These are phyloP conservation scores for Tetramitus jugosus DNA, from an alignment of 208 protist genomes.

Conservation along the genomic window DNA sequence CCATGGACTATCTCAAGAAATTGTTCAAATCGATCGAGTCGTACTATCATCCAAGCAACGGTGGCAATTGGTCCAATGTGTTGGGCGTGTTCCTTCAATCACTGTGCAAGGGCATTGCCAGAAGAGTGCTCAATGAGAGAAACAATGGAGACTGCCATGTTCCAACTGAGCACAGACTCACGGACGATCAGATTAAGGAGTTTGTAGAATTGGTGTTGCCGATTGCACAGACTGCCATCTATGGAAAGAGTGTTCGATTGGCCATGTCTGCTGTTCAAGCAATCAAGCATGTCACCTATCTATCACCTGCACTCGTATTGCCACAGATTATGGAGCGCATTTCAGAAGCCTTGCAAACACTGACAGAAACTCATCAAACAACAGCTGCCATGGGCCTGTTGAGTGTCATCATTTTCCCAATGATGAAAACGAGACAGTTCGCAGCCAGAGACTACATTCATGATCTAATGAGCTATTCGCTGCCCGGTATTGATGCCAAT, in stretches of 20 bases:
- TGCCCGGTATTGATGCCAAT: conserved; percentile 17
- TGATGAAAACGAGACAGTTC: neutral
- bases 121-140: neutral
- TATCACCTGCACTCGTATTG: neutral
- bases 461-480: neutral
- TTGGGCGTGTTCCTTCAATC: neutral
- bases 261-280: neutral
- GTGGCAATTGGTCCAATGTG: neutral
- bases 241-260: neutral
- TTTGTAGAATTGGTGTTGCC: conserved; percentile 3
- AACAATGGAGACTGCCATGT: neutral
- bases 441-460: neutral
- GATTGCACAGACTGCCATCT: neutral
- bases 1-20: neutral
- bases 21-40: conserved; percentile 18
- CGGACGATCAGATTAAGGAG: neutral
- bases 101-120: neutral
- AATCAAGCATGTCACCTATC: conserved; percentile 11
- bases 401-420: neutral
- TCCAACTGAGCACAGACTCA: neutral
- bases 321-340: neutral
- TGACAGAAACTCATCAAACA: conserved; percentile 23
- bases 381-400: neutral
- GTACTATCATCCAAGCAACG: conserved; percentile 20
- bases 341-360: conserved; percentile 17